Conservation (phyloP, 768 basidiomycete species). For the Rhizopogon salebrosus region DNA sequence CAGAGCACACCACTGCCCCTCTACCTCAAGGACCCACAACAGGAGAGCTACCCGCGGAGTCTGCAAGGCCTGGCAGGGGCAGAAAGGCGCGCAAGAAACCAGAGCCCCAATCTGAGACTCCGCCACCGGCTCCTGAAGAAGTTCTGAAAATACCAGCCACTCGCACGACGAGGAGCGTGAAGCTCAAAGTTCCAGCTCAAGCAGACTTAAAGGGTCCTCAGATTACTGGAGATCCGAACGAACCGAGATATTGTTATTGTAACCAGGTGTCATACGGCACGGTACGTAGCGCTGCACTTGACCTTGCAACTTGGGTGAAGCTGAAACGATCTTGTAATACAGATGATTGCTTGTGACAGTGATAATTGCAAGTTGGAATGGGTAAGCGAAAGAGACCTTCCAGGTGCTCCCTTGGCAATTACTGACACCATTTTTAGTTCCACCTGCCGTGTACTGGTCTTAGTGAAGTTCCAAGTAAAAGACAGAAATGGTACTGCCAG, state of each 20-base stretch:
- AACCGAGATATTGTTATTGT: constrained; percentile 77
- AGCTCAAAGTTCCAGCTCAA: constrained; percentile 32
- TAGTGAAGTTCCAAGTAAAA: constrained; percentile 48
- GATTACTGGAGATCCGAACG: constrained; percentile 36
- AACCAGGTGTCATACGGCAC: constrained; percentile 76
- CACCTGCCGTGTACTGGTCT: constrained; percentile 67
- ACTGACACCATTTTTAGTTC: constrained; percentile 45
- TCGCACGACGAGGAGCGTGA: constrained; percentile 26
- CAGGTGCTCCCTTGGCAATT: neutral
- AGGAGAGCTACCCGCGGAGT: constrained; percentile 11
- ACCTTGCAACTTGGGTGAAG: constrained; percentile 7
- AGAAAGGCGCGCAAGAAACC: constrained; percentile 18
- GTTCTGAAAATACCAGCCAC: neutral
- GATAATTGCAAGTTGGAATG: constrained; percentile 71
- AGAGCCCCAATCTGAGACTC: constrained; percentile 7
- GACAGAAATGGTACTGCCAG: constrained; percentile 66
- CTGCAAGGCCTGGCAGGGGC: constrained; percentile 15
- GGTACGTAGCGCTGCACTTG: constrained; percentile 34
- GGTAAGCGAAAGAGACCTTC: constrained; percentile 43
- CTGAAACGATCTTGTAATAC: constrained; percentile 2
- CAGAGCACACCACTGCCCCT: constrained; percentile 19
- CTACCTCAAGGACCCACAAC: constrained; percentile 12
- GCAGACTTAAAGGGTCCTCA: constrained; percentile 11
- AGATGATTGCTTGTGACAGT: constrained; percentile 90
- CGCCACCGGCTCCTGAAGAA: constrained; percentile 1